Evolutionary conservation across 2,329 filamentous ascomycete genomes (phyloP).

Genomic region (Alternaria gaisen): DNA sequence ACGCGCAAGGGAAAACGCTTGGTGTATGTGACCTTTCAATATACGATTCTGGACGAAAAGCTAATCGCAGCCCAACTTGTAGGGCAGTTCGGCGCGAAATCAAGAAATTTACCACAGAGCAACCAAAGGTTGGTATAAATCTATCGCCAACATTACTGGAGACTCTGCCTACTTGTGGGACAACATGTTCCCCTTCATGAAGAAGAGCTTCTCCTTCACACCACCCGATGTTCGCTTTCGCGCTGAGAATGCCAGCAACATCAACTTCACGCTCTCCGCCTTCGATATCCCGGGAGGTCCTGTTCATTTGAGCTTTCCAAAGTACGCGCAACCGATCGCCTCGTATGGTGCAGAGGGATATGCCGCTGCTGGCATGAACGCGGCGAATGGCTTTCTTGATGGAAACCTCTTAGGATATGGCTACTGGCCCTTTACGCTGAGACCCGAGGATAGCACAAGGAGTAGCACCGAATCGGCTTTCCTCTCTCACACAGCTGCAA

Average conservation of each 20-base stretch:
- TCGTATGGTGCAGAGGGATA: constrained; percentile 18
- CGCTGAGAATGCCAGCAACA: constrained; percentile 7
- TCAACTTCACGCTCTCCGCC: constrained; percentile 16
- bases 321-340: constrained; percentile 17
- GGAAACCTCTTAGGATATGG: constrained; percentile 14
- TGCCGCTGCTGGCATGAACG: constrained; percentile 10
- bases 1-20: constrained; percentile 38
- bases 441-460: constrained; percentile 13
- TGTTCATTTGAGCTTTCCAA: constrained; percentile 19
- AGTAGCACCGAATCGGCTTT: constrained; percentile 16
- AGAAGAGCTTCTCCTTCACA: constrained; percentile 40
- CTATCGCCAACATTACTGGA: constrained; percentile 28
- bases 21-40: constrained; percentile 17
- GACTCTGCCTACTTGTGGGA: constrained; percentile 38
- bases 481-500: constrained; percentile 8
- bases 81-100: constrained; percentile 35
- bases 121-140: constrained; percentile 19
- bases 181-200: constrained; percentile 36
- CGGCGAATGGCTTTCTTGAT: constrained; percentile 12
- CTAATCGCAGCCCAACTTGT: not conserved
- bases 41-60: not conserved
- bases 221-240: constrained; percentile 25
- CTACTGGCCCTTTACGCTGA: constrained; percentile 15
- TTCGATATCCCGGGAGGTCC: constrained; percentile 15
- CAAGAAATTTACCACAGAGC: constrained; percentile 34